phyloP scores from a whole-genome alignment of 805 yeast species.

The Kluyveromyces aestuarii region DNA sequence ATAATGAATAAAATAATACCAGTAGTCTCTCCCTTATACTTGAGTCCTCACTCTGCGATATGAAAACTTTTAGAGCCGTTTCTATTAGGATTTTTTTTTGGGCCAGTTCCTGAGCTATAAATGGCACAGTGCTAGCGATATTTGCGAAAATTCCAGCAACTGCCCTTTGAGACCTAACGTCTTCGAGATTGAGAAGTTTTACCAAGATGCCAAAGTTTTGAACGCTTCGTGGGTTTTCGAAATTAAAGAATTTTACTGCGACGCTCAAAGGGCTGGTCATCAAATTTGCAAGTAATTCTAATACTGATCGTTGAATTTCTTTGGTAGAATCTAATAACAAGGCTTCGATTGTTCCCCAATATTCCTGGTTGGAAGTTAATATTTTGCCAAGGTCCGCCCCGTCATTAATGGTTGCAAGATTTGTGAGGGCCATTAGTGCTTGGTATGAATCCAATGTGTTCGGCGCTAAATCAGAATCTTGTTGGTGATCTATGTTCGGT shows the following conservation, averaged over 20 bases:
- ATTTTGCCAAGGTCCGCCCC: slow-evolving; percentile 28
- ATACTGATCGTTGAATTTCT: slow-evolving; percentile 46
- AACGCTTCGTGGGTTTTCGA: slow-evolving; percentile 30
- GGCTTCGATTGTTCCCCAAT: slow-evolving; percentile 40
- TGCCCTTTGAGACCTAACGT: slow-evolving; percentile 34
- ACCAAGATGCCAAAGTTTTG: slow-evolving; percentile 35
- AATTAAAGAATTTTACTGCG: slow-evolving; percentile 49
- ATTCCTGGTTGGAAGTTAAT: slow-evolving; percentile 26
- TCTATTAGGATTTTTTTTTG: slow-evolving; percentile 17
- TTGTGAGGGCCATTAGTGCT: slow-evolving; percentile 57
- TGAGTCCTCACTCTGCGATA: slow-evolving; percentile 21
- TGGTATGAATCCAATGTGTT: slow-evolving; percentile 36
- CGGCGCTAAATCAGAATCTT: not conserved
- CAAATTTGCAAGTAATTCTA: slow-evolving; percentile 59
- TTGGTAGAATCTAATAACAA: slow-evolving; percentile 37
- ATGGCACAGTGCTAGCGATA: slow-evolving; percentile 27
- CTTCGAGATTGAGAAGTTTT: slow-evolving; percentile 32
- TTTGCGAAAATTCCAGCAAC: slow-evolving; percentile 31
- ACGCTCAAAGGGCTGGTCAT: slow-evolving; percentile 33
- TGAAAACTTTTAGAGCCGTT: slow-evolving; percentile 18
- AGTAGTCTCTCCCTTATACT: slow-evolving; percentile 28
- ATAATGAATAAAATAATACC: slow-evolving; percentile 23
- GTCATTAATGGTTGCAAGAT: slow-evolving; percentile 43
- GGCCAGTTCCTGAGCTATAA: slow-evolving; percentile 27
- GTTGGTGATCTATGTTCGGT: slow-evolving; percentile 7